phyloP scores from a whole-genome alignment of 768 basidiomycete genomes.

The Tulasnella sp. region DNA sequence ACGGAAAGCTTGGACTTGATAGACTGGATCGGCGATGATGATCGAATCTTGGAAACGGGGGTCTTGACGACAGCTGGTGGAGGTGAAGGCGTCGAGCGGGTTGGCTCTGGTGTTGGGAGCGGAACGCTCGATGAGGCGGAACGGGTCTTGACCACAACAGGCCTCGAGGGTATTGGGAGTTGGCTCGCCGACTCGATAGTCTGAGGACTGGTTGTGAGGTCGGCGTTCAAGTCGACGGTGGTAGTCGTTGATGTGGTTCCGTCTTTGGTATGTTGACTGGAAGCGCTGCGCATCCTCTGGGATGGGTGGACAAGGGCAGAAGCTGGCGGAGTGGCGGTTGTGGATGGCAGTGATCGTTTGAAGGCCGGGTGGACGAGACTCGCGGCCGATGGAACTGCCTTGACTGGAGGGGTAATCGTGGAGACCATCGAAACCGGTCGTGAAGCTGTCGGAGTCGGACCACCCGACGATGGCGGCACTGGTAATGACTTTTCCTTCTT shows the following conservation, averaged over 20 bases:
- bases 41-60: neutral
- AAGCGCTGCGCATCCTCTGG: neutral
- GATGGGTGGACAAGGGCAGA: conserved; percentile 6
- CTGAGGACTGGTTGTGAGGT: neutral
- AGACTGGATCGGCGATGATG: neutral
- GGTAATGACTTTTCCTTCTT: neutral
- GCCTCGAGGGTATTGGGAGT: neutral
- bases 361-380: conserved; percentile 8
- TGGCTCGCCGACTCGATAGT: neutral
- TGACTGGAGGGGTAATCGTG: neutral
- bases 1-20: conserved; percentile 21
- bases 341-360: neutral
- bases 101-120: neutral
- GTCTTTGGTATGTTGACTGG: neutral
- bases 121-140: neutral
- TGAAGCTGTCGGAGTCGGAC: neutral
- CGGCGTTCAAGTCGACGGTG: neutral
- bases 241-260: neutral
- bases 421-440: neutral
- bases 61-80: neutral
- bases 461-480: neutral
- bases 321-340: neutral
- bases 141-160: neutral
- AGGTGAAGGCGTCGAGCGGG: neutral
- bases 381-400: neutral